Evolutionary conservation across 73 alveolate genomes (phyloP).

Genomic region (Tetrahymena thermophila): DNA sequence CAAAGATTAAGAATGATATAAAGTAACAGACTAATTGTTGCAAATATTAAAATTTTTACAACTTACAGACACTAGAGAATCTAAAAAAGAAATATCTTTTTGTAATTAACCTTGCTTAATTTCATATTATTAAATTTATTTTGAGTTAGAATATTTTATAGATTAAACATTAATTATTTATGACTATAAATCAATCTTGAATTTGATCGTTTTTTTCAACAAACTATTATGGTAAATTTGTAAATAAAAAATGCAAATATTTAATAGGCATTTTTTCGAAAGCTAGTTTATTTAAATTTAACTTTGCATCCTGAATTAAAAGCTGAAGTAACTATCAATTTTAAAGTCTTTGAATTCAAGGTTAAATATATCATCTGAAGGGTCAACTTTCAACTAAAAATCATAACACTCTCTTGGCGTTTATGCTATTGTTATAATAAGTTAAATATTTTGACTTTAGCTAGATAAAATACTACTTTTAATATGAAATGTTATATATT

Average conservation of each 20-base stretch:
- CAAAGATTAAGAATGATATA: no score
- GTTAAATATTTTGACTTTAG: background rate
- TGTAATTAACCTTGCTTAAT: no score
- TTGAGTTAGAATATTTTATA: background rate
- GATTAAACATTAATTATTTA: background rate
- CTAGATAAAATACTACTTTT: no score
- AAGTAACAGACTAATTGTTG: no score
- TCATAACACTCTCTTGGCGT: background rate
- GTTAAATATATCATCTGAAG: background rate
- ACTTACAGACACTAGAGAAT: no score
- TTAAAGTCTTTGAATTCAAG: background rate
- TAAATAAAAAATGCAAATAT: background rate
- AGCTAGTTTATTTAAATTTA: background rate
- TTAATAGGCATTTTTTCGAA: background rate
- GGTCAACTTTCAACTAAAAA: background rate
- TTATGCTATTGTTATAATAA: no score
- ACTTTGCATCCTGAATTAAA: background rate
- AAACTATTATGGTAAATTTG: background rate
- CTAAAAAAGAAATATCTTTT: no score
- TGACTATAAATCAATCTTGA: background rate
- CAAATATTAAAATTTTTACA: no score
- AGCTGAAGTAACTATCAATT: no score
- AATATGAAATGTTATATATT: no score
- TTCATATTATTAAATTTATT: no score
- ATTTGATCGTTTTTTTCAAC: background rate